These are phyloP conservation scores for Neonectria sp. DNA, from an alignment of 2,329 filamentous ascomycete genomes.

Conservation along the genomic window DNA sequence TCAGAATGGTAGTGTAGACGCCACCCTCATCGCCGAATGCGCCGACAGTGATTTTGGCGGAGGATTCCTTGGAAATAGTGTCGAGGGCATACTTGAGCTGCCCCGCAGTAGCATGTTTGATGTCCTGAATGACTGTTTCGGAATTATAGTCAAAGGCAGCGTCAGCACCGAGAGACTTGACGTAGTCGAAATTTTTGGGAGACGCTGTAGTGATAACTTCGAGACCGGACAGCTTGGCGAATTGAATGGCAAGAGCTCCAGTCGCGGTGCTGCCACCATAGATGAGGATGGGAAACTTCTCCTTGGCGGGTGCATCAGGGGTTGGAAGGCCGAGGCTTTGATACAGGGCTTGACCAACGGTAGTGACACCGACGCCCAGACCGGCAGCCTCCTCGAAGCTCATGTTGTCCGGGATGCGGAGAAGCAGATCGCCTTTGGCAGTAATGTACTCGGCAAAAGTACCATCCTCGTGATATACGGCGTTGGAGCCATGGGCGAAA, in stretches of 20 bases:
- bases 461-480: slow-evolving; percentile 48
- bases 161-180: slow-evolving; percentile 58
- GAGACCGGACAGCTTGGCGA: slow-evolving; percentile 55
- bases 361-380: slow-evolving; percentile 58
- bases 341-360: slow-evolving; percentile 62
- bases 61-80: not conserved
- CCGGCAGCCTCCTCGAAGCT: slow-evolving; percentile 62
- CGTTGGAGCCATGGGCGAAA: slow-evolving; percentile 19
- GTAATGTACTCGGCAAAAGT: slow-evolving; percentile 58
- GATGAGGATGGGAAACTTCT: slow-evolving; percentile 57
- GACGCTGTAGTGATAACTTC: slow-evolving; percentile 56
- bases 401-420: slow-evolving; percentile 59
- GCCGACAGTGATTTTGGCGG: not conserved
- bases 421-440: slow-evolving; percentile 56
- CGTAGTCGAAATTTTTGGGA: slow-evolving; percentile 50
- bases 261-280: slow-evolving; percentile 68
- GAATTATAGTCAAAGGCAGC: slow-evolving; percentile 62
- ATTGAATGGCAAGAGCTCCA: slow-evolving; percentile 65
- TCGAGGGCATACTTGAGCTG: not conserved
- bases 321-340: slow-evolving; percentile 60
- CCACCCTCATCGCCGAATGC: not conserved
- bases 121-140: not conserved
- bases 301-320: slow-evolving; percentile 58
- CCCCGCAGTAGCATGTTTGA: not conserved
- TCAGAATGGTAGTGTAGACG: not conserved